Percentiles rank a stretch among this genome's conserved stretches.
phyloP scores from a whole-genome alignment of 805 yeast species.

The Diddensiella santjacobensis region DNA sequence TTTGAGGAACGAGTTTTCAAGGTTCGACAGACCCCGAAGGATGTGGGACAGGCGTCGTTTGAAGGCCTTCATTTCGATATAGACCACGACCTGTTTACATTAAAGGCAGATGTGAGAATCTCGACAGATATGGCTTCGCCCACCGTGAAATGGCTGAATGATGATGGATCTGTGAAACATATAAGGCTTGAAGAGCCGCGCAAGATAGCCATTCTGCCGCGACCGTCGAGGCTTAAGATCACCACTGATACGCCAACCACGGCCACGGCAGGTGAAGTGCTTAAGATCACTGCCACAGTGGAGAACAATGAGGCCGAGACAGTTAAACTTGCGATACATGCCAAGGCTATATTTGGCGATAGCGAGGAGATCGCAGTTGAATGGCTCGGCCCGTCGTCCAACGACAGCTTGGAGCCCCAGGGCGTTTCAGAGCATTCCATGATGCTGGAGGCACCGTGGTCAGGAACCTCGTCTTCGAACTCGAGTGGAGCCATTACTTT shows the following conservation, averaged over 20 bases:
- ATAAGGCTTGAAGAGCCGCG: slow-evolving; percentile 14
- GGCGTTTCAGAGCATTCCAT: not conserved
- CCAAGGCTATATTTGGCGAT: slow-evolving; percentile 13
- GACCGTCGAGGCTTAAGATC: slow-evolving; percentile 31
- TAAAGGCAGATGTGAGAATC: not conserved
- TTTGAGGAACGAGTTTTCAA: slow-evolving; percentile 27
- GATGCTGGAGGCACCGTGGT: slow-evolving; percentile 1
- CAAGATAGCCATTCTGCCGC: slow-evolving; percentile 19
- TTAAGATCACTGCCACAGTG: slow-evolving; percentile 18
- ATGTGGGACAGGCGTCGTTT: slow-evolving; percentile 27
- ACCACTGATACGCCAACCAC: slow-evolving; percentile 17
- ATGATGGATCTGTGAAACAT: slow-evolving; percentile 4
- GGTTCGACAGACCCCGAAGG: slow-evolving; percentile 23
- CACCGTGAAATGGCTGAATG: not conserved
- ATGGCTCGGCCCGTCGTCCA: slow-evolving; percentile 6
- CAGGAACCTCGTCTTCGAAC: not conserved
- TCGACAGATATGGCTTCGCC: not conserved
- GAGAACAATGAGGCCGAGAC: slow-evolving; percentile 28
- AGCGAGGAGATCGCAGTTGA: slow-evolving; percentile 12
- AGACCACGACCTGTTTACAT: slow-evolving; percentile 1
- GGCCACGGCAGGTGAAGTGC: slow-evolving; percentile 28
- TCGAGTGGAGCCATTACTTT: slow-evolving; percentile 9
- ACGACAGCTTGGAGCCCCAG: not conserved
- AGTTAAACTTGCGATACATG: slow-evolving; percentile 19
- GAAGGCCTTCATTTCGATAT: slow-evolving; percentile 5